phyloP scores from a whole-genome alignment of 1,284 basidiomycete genomes.

The Pascua guehoae region DNA sequence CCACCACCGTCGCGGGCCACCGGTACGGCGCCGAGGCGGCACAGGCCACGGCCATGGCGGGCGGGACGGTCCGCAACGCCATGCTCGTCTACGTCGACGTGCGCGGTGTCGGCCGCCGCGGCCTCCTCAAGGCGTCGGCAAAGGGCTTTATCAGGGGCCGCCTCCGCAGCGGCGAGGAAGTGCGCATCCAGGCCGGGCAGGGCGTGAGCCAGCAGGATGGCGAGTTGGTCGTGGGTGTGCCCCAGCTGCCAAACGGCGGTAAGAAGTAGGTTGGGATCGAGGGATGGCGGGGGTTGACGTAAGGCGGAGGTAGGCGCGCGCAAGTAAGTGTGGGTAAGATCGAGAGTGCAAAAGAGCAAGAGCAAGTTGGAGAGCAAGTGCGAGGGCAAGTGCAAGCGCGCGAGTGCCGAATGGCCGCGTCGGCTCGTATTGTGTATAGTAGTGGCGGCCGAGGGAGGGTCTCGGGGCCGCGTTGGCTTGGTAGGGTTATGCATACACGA shows the following conservation, averaged over 20 bases:
- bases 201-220: slow-evolving; percentile 10
- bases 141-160: slow-evolving; percentile 47
- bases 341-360: slow-evolving; percentile 67
- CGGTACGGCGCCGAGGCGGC: slow-evolving; percentile 66
- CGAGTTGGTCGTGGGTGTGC: slow-evolving; percentile 3
- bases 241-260: not conserved
- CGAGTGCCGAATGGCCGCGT: too few relatives aligned
- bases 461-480: too few relatives aligned
- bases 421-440: too few relatives aligned
- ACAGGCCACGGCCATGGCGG: slow-evolving; percentile 58
- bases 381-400: too few relatives aligned
- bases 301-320: too few relatives aligned
- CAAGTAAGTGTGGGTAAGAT: too few relatives aligned
- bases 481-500: too few relatives aligned
- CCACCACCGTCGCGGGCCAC: slow-evolving; percentile 58
- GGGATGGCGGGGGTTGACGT: too few relatives aligned
- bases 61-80: slow-evolving; percentile 64
- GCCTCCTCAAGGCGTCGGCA: slow-evolving; percentile 57
- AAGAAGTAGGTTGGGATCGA: too few relatives aligned
- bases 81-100: slow-evolving; percentile 73
- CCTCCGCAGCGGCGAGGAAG: slow-evolving; percentile 37
- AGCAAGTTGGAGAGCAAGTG: too few relatives aligned
- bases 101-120: slow-evolving; percentile 64
- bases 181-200: slow-evolving; percentile 34
- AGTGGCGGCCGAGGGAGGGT: too few relatives aligned